phyloP scores from a whole-genome alignment of 1,284 basidiomycete genomes.

The Irpex rosettiformis region DNA sequence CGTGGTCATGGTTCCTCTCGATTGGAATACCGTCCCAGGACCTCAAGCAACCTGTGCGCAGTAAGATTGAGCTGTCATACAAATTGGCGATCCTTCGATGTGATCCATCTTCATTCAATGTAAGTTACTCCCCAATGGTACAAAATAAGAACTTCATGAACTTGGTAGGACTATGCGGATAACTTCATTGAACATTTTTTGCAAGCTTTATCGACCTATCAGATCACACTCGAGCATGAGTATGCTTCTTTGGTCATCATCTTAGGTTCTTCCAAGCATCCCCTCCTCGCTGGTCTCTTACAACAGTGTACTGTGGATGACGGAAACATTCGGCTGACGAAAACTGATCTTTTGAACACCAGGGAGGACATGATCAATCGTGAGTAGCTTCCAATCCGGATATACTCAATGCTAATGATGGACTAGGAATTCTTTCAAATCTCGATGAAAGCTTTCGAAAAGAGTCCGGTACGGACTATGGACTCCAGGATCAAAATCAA shows the following conservation, averaged over 20 bases:
- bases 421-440: conserved; percentile 22
- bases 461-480: conserved; percentile 10
- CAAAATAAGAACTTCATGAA: background rate
- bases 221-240: conserved; percentile 56
- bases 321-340: conserved; percentile 22
- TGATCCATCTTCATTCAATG: conserved; percentile 62
- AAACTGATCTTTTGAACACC: conserved; percentile 21
- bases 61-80: conserved; percentile 69
- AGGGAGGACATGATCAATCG: conserved; percentile 23
- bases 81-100: conserved; percentile 62
- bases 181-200: conserved; percentile 58
- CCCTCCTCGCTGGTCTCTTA: conserved; percentile 39
- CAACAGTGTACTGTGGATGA: conserved; percentile 9
- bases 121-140: conserved; percentile 26
- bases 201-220: conserved; percentile 48
- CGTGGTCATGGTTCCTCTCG: conserved; percentile 36
- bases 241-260: conserved; percentile 52
- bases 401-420: background rate
- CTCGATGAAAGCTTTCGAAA: conserved; percentile 17
- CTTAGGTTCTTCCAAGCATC: conserved; percentile 50
- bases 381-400: conserved; percentile 16
- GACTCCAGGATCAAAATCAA: conserved; percentile 17
- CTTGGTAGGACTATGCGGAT: conserved; percentile 43
- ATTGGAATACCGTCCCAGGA: conserved; percentile 58
- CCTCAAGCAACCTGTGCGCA: conserved; percentile 52